phyloP scores from a whole-genome alignment of 2,329 filamentous ascomycete genomes.

The Cadophora luteo-olivacea region DNA sequence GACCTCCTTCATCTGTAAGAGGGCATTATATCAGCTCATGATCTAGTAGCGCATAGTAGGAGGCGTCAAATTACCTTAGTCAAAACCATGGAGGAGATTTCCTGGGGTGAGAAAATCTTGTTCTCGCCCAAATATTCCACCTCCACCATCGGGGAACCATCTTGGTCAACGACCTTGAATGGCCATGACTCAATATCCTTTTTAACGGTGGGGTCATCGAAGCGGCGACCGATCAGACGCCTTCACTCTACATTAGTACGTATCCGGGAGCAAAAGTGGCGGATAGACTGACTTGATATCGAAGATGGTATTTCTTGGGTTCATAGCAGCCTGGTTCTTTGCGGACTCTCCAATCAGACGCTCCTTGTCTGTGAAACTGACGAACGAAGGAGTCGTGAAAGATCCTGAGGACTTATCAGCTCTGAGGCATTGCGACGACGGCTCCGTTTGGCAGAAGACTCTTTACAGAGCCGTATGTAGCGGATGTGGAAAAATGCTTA shows the following conservation, averaged over 20 bases:
- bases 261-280: not conserved
- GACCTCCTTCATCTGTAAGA: slow-evolving; percentile 92
- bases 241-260: slow-evolving; percentile 52
- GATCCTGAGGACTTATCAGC: slow-evolving; percentile 7
- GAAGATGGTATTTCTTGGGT: slow-evolving; percentile 97
- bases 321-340: slow-evolving; percentile 99
- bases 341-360: slow-evolving; percentile 98
- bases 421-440: not conserved
- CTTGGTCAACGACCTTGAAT: slow-evolving; percentile 95
- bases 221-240: slow-evolving; percentile 96
- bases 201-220: slow-evolving; percentile 95
- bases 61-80: slow-evolving; percentile 75
- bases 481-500: not conserved
- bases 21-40: slow-evolving; percentile 12
- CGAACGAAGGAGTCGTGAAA: slow-evolving; percentile 98
- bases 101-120: slow-evolving; percentile 97
- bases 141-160: slow-evolving; percentile 88
- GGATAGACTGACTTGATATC: slow-evolving; percentile 85
- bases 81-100: slow-evolving; percentile 99
- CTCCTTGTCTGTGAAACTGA: slow-evolving; percentile 98
- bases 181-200: slow-evolving; percentile 98
- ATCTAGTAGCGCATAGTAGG: not conserved
- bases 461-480: not conserved
- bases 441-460: not conserved
- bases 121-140: slow-evolving; percentile 94